Conservation (phyloP, 148 eudicot genomes). For the Camellia japonica region DNA sequence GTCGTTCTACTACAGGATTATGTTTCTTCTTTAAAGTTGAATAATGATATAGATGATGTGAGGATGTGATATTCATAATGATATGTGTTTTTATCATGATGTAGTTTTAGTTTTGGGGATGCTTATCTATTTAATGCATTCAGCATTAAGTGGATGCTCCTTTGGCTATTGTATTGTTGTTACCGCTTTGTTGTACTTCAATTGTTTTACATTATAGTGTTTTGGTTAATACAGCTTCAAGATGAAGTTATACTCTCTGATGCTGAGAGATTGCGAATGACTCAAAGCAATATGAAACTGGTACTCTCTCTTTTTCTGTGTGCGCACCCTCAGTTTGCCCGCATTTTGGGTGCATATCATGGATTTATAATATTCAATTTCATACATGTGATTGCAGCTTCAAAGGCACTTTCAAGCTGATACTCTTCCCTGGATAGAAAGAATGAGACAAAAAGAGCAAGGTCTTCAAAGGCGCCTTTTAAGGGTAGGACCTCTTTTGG, state of each 20-base stretch:
- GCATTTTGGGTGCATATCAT: neutral
- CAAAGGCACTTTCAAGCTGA: constrained; percentile 97
- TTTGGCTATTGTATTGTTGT: neutral
- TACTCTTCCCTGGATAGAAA: constrained; percentile 84
- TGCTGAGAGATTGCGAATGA: constrained; percentile 76
- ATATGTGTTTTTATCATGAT: neutral
- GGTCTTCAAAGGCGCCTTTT: constrained; percentile 89
- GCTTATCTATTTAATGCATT: neutral
- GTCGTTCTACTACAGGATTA: too few relatives aligned
- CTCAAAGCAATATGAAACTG: constrained; percentile 88
- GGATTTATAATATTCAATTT: constrained; percentile 8
- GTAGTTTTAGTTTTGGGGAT: neutral
- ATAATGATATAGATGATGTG: too few relatives aligned
- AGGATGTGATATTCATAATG: too few relatives aligned
- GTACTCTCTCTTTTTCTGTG: constrained; percentile 27
- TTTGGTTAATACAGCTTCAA: constrained; percentile 66
- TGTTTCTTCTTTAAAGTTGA: too few relatives aligned
- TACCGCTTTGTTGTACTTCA: neutral
- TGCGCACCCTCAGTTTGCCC: neutral
- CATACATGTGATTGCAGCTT: constrained; percentile 50
- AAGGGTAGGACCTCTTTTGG: constrained; percentile 51
- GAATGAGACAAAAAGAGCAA: constrained; percentile 91
- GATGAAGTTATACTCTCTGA: constrained; percentile 93
- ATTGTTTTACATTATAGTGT: neutral
- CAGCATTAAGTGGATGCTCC: neutral